Evolutionary conservation across 2,329 filamentous ascomycete genomes (phyloP), one percentile per base, ranked within the genome.

Genomic region (Pyrenochaeta sp.): DNA sequence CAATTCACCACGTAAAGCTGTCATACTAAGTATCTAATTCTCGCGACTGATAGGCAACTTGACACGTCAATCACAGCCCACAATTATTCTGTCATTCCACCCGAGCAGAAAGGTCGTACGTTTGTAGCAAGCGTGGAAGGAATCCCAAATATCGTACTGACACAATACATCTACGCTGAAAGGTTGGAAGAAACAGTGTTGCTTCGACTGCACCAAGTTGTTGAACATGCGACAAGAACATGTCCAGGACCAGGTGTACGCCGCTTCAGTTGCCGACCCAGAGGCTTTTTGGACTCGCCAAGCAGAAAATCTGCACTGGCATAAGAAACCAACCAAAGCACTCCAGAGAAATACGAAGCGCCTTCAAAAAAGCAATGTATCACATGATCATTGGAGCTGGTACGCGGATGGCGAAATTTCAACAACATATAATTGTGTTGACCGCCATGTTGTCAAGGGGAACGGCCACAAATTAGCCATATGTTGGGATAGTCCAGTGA

Each of bases 361-460:
- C 7, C 79, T 95, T 3, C 74, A 79, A 43, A 76, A 81, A 47
- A 84, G 78, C 60, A 87, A 87, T 50, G 77, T 81, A n/a, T 79
- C 81, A 14, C 88, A 96, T 71, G 83, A 86, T 36, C 87, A 90
- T 69, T 97, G 93, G 92, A 85, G 87, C 58, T 98, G 94, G 94
- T 97, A 96, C 64, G 86, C 90, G 0, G 91, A 87, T 58, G 94
- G 93, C 58, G 87, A 95, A 78, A 90, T 98, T 64, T 95, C 90
- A 33, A 97, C 92, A 0, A 92, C 90, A 63, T 96, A 92, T 80
- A 98, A 97, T 74, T 96, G 92, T 72, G 80, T 97, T 12, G 92
- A 97, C 75, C 84, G 93, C 12, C 93, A 97, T 76, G 92, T 97
- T n/a, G 78, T 85, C 31, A 86, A 85, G 5, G 73, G 93, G n/a